Evolutionary conservation across 1,284 basidiomycete species (phyloP).

Genomic region (Takashimella koratensis): DNA sequence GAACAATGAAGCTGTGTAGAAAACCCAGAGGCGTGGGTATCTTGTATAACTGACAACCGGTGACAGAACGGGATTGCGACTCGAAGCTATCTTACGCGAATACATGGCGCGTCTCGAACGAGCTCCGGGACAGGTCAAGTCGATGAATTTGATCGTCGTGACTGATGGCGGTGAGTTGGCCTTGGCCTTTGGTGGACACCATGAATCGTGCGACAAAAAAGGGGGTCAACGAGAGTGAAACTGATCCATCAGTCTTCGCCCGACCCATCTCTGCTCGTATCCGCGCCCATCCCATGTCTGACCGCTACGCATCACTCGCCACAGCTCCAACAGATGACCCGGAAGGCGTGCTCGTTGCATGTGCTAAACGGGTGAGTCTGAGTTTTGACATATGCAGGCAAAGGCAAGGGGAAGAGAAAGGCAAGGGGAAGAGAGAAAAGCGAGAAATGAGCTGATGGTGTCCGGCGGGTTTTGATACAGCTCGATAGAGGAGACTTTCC

Average conservation of each 20-base stretch:
- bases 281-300: constrained; percentile 9
- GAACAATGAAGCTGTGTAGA: no score
- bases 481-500: constrained; percentile 48
- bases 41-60: background rate
- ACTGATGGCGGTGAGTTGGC: constrained; percentile 38
- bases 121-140: constrained; percentile 19
- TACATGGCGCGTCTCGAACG: constrained; percentile 43
- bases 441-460: no score
- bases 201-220: no score
- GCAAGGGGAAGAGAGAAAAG: no score
- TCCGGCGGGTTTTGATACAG: constrained; percentile 10
- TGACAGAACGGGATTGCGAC: constrained; percentile 35
- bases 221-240: background rate
- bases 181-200: no score
- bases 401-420: no score
- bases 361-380: constrained; percentile 28
- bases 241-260: constrained; percentile 29
- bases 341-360: constrained; percentile 32
- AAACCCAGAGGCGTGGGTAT: background rate
- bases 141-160: constrained; percentile 44
- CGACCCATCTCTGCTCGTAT: constrained; percentile 20
- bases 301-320: constrained; percentile 14
- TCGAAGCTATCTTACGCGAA: constrained; percentile 41
- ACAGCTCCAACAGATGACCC: constrained; percentile 38
- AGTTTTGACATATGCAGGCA: background rate